phyloP scores from a whole-genome alignment of 2,329 filamentous ascomycete genomes.

The Passalora sequoiae region DNA sequence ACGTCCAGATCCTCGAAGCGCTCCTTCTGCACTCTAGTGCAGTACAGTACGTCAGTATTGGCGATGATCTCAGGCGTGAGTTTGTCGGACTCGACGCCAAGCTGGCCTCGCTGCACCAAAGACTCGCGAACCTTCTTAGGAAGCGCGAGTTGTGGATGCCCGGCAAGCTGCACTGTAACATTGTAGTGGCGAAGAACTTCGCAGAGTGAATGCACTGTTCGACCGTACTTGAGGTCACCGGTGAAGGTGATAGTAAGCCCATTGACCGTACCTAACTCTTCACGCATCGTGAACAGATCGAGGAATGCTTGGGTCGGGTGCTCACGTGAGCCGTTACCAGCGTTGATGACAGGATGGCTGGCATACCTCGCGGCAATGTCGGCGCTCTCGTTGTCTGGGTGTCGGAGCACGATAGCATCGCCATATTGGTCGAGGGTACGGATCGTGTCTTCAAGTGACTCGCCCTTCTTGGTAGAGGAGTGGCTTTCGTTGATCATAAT shows the following conservation, averaged over 20 bases:
- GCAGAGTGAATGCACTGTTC: constrained; percentile 90
- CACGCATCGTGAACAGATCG: constrained; percentile 95
- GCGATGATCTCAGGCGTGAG: constrained; percentile 84
- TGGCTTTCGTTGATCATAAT: constrained; percentile 75
- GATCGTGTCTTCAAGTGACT: constrained; percentile 87
- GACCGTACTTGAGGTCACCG: constrained; percentile 87
- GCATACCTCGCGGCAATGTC: constrained; percentile 81
- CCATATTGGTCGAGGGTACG: constrained; percentile 90
- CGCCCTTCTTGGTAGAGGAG: constrained; percentile 90
- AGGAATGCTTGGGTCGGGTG: constrained; percentile 97
- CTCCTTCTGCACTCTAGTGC: constrained; percentile 94
- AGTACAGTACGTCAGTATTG: constrained; percentile 88
- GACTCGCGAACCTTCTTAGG: constrained; percentile 69
- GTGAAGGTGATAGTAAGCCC: constrained; percentile 94
- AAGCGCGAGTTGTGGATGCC: constrained; percentile 71
- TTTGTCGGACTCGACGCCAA: constrained; percentile 67
- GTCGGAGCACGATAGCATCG: constrained; percentile 92
- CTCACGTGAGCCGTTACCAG: constrained; percentile 90
- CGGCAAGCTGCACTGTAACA: constrained; percentile 85
- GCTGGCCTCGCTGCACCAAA: constrained; percentile 68
- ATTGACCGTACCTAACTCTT: constrained; percentile 92
- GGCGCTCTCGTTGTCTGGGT: constrained; percentile 76
- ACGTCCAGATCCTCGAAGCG: constrained; percentile 74
- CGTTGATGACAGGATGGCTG: constrained; percentile 90
- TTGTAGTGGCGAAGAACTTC: constrained; percentile 95